phyloP scores from a whole-genome alignment of 345 rosid species.

The Aurinia saxatilis region DNA sequence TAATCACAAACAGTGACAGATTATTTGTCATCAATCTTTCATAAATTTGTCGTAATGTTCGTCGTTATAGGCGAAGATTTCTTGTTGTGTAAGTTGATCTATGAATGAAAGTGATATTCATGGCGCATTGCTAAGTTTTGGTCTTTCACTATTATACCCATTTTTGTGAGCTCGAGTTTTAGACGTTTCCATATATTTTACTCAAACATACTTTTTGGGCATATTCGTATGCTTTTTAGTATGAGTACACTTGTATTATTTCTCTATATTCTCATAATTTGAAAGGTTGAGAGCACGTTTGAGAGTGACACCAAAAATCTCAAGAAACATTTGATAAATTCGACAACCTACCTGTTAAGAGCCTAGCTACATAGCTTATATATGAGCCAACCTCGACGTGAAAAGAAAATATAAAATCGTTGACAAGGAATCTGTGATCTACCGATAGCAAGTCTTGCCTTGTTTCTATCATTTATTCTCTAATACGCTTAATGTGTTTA shows the following conservation, averaged over 20 bases:
- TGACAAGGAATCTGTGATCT: background rate
- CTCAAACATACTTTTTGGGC: background rate
- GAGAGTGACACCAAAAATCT: background rate
- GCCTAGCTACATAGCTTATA: background rate
- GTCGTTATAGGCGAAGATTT: background rate
- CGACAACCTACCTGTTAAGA: background rate
- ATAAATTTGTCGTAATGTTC: background rate
- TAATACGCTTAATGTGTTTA: background rate
- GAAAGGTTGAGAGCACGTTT: conserved; percentile 11
- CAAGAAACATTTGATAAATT: background rate
- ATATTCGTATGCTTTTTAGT: background rate
- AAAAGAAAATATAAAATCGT: background rate
- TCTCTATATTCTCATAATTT: background rate
- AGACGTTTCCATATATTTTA: background rate
- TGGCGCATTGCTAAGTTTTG: background rate
- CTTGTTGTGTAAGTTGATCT: background rate
- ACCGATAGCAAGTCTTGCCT: background rate
- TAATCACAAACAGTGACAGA: background rate
- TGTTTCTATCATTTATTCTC: background rate
- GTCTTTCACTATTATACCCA: no score
- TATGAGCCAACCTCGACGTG: background rate
- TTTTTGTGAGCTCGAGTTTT: no score
- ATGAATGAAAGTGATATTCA: background rate
- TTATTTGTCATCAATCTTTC: background rate
- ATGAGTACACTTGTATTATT: background rate